Conservation (phyloP, 805 yeast species). For the Candida orba region DNA sequence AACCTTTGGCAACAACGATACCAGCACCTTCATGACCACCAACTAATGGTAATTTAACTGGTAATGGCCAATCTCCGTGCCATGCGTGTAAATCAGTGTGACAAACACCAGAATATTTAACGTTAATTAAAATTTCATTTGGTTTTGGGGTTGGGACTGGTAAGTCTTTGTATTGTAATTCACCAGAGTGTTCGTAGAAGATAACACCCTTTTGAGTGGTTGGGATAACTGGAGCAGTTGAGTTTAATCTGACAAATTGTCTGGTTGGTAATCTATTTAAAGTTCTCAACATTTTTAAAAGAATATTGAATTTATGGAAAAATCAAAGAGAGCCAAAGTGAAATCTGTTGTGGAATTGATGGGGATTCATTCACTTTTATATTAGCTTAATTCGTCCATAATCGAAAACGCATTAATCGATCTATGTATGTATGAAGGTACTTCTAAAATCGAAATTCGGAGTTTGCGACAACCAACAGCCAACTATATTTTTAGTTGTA, state of each 20-base stretch:
- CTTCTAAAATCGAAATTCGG: background rate
- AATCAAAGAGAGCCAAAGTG: background rate
- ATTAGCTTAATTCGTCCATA: too few species aligned
- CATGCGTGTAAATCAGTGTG: conserved; percentile 93
- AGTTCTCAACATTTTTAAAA: conserved; percentile 21
- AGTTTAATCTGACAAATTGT: background rate
- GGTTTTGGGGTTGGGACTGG: conserved; percentile 77
- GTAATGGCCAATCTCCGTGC: conserved; percentile 90
- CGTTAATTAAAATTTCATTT: conserved; percentile 71
- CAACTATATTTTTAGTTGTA: background rate
- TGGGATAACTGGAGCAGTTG: conserved; percentile 36
- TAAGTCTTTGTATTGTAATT: conserved; percentile 59
- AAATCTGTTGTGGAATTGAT: too few species aligned
- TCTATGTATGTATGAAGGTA: too few species aligned
- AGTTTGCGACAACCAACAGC: conserved; percentile 3
- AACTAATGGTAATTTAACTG: conserved; percentile 65
- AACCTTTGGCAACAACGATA: conserved; percentile 71
- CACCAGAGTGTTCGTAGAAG: conserved; percentile 60
- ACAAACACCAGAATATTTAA: conserved; percentile 87
- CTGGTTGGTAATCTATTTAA: conserved; percentile 10
- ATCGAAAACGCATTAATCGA: too few species aligned
- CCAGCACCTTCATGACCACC: conserved; percentile 94
- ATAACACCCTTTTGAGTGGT: conserved; percentile 64
- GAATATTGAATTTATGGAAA: background rate
- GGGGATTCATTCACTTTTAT: too few species aligned